Percentiles rank a stretch among this genome's conserved stretches.
Evolutionary conservation across 2,329 filamentous ascomycete species (phyloP).

Genomic region (Neopestalotiopsis rosae): DNA sequence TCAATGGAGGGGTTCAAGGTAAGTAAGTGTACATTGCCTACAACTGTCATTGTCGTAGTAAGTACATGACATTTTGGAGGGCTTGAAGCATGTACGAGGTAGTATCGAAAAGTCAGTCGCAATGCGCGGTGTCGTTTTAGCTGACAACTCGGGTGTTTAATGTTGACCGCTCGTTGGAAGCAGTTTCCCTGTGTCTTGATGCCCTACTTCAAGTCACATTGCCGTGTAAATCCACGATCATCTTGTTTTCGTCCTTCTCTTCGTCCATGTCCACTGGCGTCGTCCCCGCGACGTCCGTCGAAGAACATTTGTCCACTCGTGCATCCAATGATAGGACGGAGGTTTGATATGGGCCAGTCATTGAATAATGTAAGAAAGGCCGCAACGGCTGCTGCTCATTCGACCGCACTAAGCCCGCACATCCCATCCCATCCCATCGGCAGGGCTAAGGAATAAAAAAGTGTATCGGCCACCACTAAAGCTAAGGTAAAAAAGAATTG

Average conservation of each 20-base stretch:
- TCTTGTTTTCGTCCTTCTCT: not conserved
- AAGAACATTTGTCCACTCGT: not conserved
- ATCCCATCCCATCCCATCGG: not conserved
- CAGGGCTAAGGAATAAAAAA: not conserved
- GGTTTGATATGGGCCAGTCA: not conserved
- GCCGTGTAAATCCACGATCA: not conserved
- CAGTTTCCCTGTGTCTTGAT: not conserved
- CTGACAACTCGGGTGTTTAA: not conserved
- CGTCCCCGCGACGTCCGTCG: not conserved
- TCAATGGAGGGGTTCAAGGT: not conserved
- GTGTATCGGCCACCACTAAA: not conserved
- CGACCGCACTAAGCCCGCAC: not conserved
- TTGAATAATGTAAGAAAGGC: not conserved
- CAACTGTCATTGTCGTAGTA: no score
- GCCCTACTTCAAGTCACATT: conserved; percentile 1
- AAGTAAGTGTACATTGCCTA: no score
- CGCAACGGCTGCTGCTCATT: not conserved
- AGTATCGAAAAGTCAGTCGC: no score
- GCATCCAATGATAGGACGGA: not conserved
- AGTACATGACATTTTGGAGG: no score
- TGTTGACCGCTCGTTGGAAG: not conserved
- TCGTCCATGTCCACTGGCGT: not conserved
- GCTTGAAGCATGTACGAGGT: no score
- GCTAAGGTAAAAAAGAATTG: not conserved
- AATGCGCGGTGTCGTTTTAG: not conserved